Conservation (phyloP, 768 basidiomycete genomes). For the Ephemerocybe angulata region DNA sequence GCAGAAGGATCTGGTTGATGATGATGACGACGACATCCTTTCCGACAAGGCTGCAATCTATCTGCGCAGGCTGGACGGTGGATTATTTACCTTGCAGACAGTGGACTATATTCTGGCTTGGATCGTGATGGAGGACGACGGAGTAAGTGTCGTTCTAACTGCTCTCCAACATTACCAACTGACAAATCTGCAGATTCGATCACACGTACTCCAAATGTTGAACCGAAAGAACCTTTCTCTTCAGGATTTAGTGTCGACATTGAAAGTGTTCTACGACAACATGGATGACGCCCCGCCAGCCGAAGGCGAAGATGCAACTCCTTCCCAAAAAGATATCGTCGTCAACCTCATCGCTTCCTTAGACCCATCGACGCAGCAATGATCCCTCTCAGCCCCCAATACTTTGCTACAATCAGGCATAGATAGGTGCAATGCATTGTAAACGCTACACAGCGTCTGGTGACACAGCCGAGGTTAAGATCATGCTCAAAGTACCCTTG, state of each 20-base stretch:
- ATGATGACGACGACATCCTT: constrained; percentile 54
- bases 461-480: constrained; percentile 55
- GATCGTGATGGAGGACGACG: constrained; percentile 97
- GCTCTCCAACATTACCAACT: not conserved
- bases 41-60: constrained; percentile 71
- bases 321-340: constrained; percentile 66
- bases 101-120: constrained; percentile 94
- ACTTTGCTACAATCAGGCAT: not conserved
- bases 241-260: constrained; percentile 63
- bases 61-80: constrained; percentile 81
- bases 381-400: not conserved
- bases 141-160: constrained; percentile 51
- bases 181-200: constrained; percentile 56
- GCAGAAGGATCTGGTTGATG: constrained; percentile 49
- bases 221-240: constrained; percentile 68
- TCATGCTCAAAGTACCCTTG: constrained; percentile 89
- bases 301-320: constrained; percentile 32
- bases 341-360: constrained; percentile 65
- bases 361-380: constrained; percentile 17
- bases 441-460: constrained; percentile 9
- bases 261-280: constrained; percentile 71
- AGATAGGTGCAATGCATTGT: not conserved
- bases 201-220: constrained; percentile 74
- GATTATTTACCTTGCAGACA: constrained; percentile 84
- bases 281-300: constrained; percentile 48